Evolutionary conservation across 192 early-diverging fungal genomes (phyloP), one percentile per base, ranked within the genome.

Genomic region (Mortierella claussenii): DNA sequence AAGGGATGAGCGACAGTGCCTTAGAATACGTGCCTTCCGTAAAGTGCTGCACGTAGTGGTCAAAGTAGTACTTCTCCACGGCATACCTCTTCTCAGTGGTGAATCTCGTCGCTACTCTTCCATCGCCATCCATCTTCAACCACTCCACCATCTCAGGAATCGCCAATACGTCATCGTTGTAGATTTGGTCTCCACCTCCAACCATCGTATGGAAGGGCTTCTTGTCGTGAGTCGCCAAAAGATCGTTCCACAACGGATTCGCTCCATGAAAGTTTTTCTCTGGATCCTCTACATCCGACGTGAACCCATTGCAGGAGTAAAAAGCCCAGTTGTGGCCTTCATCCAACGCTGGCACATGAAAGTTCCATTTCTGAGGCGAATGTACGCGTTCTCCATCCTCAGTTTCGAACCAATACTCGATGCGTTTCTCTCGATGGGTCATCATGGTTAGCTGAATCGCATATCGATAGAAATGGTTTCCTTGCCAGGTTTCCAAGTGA

Each of bases 181-280:
- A 92, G 36, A 92, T 80, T 69, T 92, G 91, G 71, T 92, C 91
- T 50, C 91, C 91, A 27, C 91, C 91, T 37, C 91, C 89, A 32
- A 92, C 71, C 73, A 90, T 83, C 10, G 88, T 83, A 54, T 92
- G 91, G 79, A 90, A 88, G 6, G 89, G 89, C 50, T 79, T 67
- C 11, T 64, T 53, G 5, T 80, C 81, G 66, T 90, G 89, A 54
- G 86, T 81, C 26, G 60, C 68, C 59, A 89, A 58, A 6, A 90
- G 66, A 71, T 92, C 91, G 56, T 88, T 82, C 91, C 91, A 92
- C 17, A 92, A 64, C 1, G 87, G 86, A 32, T 75, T 65, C 1
- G 71, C 57, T 1, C 71, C 71, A 40, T 60, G 47, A n/a, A 47
- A 46, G 28, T 79, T 79, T 12, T 53, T 79, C 17, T 79, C 57